Evolutionary conservation across 495 filamentous ascomycete genomes (phyloP).

Genomic region (Podospora australis): DNA sequence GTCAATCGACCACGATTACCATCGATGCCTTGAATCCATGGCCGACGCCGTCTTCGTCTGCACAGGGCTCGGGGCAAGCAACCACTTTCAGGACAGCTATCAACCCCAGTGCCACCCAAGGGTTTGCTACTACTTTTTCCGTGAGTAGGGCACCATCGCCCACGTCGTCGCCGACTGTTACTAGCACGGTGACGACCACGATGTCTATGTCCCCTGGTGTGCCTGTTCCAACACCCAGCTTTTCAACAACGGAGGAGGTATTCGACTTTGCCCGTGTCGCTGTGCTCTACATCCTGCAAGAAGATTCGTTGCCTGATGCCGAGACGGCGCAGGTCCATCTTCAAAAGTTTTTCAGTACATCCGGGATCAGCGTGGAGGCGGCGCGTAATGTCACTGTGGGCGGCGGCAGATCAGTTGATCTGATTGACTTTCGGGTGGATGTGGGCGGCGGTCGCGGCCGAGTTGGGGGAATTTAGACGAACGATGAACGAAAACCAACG

Average conservation of each 20-base stretch:
- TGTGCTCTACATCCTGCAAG: constrained; percentile 57
- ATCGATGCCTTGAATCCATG: constrained; percentile 12
- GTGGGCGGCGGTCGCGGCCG: too few species aligned
- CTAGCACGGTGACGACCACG: constrained; percentile 24
- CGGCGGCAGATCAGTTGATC: constrained; percentile 37
- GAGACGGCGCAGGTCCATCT: constrained; percentile 50
- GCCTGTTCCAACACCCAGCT: constrained; percentile 23
- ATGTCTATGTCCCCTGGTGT: constrained; percentile 21
- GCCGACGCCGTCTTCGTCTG: not conserved
- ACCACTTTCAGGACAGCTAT: constrained; percentile 26
- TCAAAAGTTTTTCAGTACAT: constrained; percentile 46
- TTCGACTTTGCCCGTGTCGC: constrained; percentile 62
- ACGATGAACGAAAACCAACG: not conserved
- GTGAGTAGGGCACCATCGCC: constrained; percentile 9
- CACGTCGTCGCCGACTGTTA: constrained; percentile 14
- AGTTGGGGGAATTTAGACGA: not conserved
- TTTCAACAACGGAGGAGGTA: constrained; percentile 40
- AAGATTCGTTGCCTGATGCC: constrained; percentile 45
- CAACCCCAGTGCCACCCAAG: constrained; percentile 13
- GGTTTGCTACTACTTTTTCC: constrained; percentile 5
- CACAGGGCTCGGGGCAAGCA: not conserved
- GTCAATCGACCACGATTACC: constrained; percentile 28
- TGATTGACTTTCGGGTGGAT: constrained; percentile 33
- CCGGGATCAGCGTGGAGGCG: constrained; percentile 18
- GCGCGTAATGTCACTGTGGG: constrained; percentile 40